These are phyloP conservation scores for Monosporascus cannonballus DNA, from an alignment of 2,329 filamentous ascomycete species.

Conservation along the genomic window DNA sequence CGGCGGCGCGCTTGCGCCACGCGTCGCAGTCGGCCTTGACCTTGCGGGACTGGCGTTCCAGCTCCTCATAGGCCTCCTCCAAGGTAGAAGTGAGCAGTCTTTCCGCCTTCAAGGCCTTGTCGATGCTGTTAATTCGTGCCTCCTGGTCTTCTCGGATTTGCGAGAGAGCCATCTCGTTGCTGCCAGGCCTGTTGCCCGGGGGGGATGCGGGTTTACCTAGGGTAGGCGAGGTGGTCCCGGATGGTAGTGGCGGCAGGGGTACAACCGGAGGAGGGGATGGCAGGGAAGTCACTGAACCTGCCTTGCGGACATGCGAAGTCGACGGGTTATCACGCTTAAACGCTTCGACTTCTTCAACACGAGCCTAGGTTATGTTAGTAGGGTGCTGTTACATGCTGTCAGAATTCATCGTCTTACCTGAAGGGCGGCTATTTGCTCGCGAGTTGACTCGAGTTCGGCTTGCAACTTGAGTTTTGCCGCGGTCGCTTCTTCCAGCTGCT, in stretches of 20 bases:
- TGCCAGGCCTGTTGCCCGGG: constrained; percentile 62
- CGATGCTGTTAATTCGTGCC: constrained; percentile 86
- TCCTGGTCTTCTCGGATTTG: constrained; percentile 94
- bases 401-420: constrained; percentile 53
- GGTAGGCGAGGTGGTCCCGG: constrained; percentile 42
- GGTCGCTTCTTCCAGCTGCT: constrained; percentile 74
- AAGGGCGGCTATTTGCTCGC: constrained; percentile 66
- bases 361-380: constrained; percentile 26
- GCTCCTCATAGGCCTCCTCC: constrained; percentile 89
- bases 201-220: constrained; percentile 42
- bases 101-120: constrained; percentile 93
- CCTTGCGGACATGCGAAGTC: constrained; percentile 73
- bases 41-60: constrained; percentile 88
- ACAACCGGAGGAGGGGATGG: constrained; percentile 94
- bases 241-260: constrained; percentile 86
- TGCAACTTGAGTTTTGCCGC: constrained; percentile 57
- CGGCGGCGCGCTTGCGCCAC: constrained; percentile 80
- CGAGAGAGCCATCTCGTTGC: constrained; percentile 70
- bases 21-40: constrained; percentile 84
- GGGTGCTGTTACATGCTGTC: not conserved
- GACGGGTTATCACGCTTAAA: constrained; percentile 55
- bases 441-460: constrained; percentile 60
- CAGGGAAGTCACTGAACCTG: constrained; percentile 71
- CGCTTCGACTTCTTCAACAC: constrained; percentile 26
- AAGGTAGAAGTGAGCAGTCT: constrained; percentile 93